phyloP scores from a whole-genome alignment of 2,329 filamentous ascomycete species.

The Leptographium lundbergii region DNA sequence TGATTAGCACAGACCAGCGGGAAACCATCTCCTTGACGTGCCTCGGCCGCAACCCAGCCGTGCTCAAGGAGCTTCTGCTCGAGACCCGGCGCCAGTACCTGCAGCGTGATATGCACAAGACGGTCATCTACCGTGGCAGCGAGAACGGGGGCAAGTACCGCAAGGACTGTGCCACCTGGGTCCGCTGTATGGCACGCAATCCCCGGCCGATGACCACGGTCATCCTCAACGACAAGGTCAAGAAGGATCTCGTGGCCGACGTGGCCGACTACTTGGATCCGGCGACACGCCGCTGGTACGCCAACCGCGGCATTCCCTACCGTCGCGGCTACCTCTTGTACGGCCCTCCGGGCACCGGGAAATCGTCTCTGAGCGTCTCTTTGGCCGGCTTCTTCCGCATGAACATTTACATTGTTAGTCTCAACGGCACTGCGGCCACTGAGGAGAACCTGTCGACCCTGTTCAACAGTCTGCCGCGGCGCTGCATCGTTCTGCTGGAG shows the following conservation, averaged over 20 bases:
- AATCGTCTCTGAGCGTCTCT: conserved; percentile 59
- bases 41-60: conserved; percentile 45
- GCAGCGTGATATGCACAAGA: conserved; percentile 47
- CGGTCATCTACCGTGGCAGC: conserved; percentile 50
- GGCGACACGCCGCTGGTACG: conserved; percentile 62
- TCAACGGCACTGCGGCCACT: conserved; percentile 48
- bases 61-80: conserved; percentile 48
- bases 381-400: conserved; percentile 58
- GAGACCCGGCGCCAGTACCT: conserved; percentile 44
- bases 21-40: conserved; percentile 49
- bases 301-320: conserved; percentile 74
- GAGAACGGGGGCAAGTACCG: conserved; percentile 21
- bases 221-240: conserved; percentile 48
- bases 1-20: conserved; percentile 22
- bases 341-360: conserved; percentile 70
- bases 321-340: conserved; percentile 72
- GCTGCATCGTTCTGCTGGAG: conserved; percentile 62
- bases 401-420: conserved; percentile 58
- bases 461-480: conserved; percentile 53
- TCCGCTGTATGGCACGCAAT: conserved; percentile 47
- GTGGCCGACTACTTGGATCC: conserved; percentile 51
- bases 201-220: conserved; percentile 52
- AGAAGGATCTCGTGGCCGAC: conserved; percentile 46
- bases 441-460: conserved; percentile 53
- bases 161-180: conserved; percentile 37